Evolutionary conservation across 176 grass and related monocot species (phyloP).

Genomic region (Oropetium thomaeum): DNA sequence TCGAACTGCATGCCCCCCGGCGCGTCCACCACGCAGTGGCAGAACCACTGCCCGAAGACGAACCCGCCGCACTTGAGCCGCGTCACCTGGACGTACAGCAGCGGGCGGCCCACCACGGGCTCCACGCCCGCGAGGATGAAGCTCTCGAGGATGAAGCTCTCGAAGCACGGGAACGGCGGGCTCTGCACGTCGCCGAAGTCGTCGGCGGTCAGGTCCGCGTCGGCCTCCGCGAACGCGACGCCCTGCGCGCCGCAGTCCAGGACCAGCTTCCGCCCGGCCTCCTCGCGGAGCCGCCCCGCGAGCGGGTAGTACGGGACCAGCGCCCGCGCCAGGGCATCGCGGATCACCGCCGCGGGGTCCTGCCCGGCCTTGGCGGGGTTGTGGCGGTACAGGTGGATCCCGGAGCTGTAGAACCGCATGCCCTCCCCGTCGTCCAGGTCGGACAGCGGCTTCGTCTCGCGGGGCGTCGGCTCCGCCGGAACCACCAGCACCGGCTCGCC

Average conservation of each 20-base stretch:
- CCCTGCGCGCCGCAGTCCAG: conserved; percentile 66
- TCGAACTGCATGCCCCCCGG: conserved; percentile 67
- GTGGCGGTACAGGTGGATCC: conserved; percentile 42
- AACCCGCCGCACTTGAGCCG: conserved; percentile 61
- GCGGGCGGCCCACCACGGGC: conserved; percentile 41
- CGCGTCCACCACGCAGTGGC: conserved; percentile 59
- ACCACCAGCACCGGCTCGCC: conserved; percentile 39
- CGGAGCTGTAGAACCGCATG: conserved; percentile 61
- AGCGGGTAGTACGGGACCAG: conserved; percentile 74
- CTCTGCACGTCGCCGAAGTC: conserved; percentile 55
- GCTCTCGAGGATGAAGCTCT: conserved; percentile 42
- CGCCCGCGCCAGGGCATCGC: conserved; percentile 47
- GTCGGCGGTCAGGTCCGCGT: conserved; percentile 49
- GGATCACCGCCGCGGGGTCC: conserved; percentile 48
- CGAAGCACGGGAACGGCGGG: conserved; percentile 63
- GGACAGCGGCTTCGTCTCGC: conserved; percentile 52
- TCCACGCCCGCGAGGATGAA: conserved; percentile 30
- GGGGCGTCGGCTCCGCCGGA: conserved; percentile 41
- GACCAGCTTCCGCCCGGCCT: conserved; percentile 41
- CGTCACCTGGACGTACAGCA: conserved; percentile 71
- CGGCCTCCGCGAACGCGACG: conserved; percentile 60
- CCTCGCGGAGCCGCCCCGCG: conserved; percentile 60
- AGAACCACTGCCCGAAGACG: conserved; percentile 60
- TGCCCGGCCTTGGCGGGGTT: conserved; percentile 32
- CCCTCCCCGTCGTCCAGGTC: conserved; percentile 64